Evolutionary conservation across 768 basidiomycete genomes (phyloP).

Genomic region (Leccinum barrowsii): DNA sequence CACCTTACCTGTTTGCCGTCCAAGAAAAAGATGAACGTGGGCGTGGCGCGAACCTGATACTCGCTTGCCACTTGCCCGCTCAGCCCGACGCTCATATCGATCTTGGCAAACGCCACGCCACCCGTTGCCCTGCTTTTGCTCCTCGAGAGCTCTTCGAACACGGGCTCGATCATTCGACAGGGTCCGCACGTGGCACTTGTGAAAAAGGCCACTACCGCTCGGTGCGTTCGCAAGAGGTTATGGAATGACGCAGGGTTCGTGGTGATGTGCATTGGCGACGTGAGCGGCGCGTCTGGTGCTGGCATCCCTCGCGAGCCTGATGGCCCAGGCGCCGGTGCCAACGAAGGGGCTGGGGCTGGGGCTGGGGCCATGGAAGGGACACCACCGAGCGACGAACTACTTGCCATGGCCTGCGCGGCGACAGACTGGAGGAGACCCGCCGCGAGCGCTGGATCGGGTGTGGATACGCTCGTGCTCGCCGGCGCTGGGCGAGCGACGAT

Average conservation of each 20-base stretch:
- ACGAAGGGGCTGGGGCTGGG: background rate
- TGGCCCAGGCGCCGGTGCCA: constrained; percentile 15
- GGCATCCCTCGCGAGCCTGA: constrained; percentile 24
- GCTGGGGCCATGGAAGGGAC: background rate
- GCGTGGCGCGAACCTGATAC: constrained; percentile 72
- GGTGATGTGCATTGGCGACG: constrained; percentile 63
- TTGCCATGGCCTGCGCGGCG: constrained; percentile 45
- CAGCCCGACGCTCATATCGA: constrained; percentile 73
- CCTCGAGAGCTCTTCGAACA: constrained; percentile 74
- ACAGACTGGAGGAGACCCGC: constrained; percentile 55
- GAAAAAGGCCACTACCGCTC: constrained; percentile 78
- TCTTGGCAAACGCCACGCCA: constrained; percentile 75
- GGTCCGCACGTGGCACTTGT: constrained; percentile 74
- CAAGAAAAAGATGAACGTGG: constrained; percentile 87
- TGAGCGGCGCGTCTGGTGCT: constrained; percentile 42
- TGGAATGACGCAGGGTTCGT: constrained; percentile 76
- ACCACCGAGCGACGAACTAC: constrained; percentile 4
- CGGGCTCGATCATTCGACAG: constrained; percentile 79
- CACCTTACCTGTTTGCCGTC: constrained; percentile 64
- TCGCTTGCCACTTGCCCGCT: constrained; percentile 56
- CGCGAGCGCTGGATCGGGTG: constrained; percentile 48
- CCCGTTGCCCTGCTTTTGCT: constrained; percentile 46
- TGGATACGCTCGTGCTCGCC: constrained; percentile 6
- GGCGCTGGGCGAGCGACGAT: constrained; percentile 28
- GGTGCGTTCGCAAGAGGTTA: constrained; percentile 58